A percentile compares a stretch with the other conserved stretches of the same genome.
Conservation (phyloP, 2,329 filamentous ascomycete species). For the Talaromyces sp. region DNA sequence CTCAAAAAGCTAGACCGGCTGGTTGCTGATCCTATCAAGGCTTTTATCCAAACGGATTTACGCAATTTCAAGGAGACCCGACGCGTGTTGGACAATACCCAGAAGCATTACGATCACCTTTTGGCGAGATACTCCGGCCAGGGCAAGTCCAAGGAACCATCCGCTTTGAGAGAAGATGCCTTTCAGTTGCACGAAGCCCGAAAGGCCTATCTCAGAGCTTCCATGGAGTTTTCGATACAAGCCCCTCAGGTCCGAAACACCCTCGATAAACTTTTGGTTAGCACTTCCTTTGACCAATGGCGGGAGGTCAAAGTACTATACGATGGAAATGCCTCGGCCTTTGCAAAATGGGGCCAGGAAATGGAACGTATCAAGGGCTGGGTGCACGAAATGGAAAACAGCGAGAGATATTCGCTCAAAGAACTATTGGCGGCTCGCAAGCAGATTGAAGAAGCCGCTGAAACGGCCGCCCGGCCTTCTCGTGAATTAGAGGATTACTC, state of each 20-base stretch:
- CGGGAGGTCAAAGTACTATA: constrained; percentile 72
- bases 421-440: constrained; percentile 75
- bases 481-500: constrained; percentile 92
- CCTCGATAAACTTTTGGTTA: constrained; percentile 81
- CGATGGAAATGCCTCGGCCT: constrained; percentile 57
- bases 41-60: constrained; percentile 74
- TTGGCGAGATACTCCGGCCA: constrained; percentile 78
- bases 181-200: constrained; percentile 92
- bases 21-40: constrained; percentile 74
- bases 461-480: constrained; percentile 69
- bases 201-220: constrained; percentile 83
- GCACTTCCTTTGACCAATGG: constrained; percentile 81
- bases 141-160: constrained; percentile 90
- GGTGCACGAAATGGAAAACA: constrained; percentile 88
- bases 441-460: constrained; percentile 74
- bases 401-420: constrained; percentile 75
- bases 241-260: constrained; percentile 79
- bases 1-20: constrained; percentile 72
- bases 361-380: constrained; percentile 90
- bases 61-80: constrained; percentile 81
- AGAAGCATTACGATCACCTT: constrained; percentile 77
- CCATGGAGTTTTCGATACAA: constrained; percentile 86
- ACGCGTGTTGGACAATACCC: constrained; percentile 68
- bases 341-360: constrained; percentile 66
- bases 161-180: constrained; percentile 84